Conservation (phyloP, 2,329 filamentous ascomycete species). For the Curvularia lunata region DNA sequence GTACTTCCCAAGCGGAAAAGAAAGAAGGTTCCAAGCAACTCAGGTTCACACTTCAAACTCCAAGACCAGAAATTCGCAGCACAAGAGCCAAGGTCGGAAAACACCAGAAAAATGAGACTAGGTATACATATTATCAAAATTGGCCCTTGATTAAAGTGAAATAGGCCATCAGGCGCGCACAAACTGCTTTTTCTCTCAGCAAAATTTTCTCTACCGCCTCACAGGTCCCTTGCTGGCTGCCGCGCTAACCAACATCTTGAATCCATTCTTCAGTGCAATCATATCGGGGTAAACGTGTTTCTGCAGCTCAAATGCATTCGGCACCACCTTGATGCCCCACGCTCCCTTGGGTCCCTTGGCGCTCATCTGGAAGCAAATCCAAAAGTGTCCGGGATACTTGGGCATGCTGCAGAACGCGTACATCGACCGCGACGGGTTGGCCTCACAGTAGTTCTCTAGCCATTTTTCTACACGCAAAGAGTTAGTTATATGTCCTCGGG, state of each 20-base stretch:
- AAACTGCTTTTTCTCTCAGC: background rate
- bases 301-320: slow-evolving; percentile 90
- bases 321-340: slow-evolving; percentile 89
- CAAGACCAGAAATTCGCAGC: background rate
- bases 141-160: background rate
- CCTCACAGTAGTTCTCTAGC: slow-evolving; percentile 93
- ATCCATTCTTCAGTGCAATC: slow-evolving; percentile 93
- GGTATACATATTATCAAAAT: slow-evolving; percentile 1
- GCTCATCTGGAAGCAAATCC: slow-evolving; percentile 94
- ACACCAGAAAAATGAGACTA: background rate
- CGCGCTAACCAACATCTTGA: slow-evolving; percentile 76
- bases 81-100: background rate
- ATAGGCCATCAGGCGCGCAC: background rate
- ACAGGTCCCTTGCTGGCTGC: slow-evolving; percentile 19
- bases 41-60: background rate
- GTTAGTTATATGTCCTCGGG: slow-evolving; percentile 16
- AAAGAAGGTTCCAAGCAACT: too few species aligned
- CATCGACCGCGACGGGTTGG: slow-evolving; percentile 90
- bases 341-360: slow-evolving; percentile 73
- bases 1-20: background rate
- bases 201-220: slow-evolving; percentile 7
- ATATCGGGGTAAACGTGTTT: slow-evolving; percentile 92
- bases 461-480: slow-evolving; percentile 73
- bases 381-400: slow-evolving; percentile 93
- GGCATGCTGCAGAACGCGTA: slow-evolving; percentile 96